These are phyloP conservation scores for Fusarium nematophilum DNA, from an alignment of 2,329 filamentous ascomycete species.

Conservation along the genomic window DNA sequence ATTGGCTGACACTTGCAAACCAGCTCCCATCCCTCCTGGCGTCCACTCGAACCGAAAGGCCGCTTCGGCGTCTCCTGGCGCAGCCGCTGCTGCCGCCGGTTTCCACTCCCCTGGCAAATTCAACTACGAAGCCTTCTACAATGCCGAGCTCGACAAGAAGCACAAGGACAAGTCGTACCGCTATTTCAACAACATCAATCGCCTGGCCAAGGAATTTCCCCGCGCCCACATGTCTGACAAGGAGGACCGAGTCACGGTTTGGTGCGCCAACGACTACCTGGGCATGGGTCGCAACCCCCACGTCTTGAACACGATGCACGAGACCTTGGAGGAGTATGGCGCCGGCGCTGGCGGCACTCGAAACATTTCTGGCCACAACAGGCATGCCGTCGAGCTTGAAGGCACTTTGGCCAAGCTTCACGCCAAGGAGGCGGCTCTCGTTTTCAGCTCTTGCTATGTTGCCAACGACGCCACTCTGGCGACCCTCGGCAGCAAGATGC, in stretches of 20 bases:
- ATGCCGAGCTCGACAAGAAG: conserved; percentile 93
- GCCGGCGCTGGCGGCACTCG: conserved; percentile 94
- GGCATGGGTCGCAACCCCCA: conserved; percentile 94
- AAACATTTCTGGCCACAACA: conserved; percentile 98
- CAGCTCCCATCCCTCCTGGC: conserved; percentile 41
- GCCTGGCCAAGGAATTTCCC: conserved; percentile 94
- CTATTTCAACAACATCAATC: conserved; percentile 99
- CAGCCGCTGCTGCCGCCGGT: conserved; percentile 37
- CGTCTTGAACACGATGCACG: conserved; percentile 91
- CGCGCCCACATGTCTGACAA: conserved; percentile 88
- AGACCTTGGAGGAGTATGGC: conserved; percentile 93
- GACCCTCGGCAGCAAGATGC: conserved; percentile 95
- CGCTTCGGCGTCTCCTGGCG: conserved; percentile 35
- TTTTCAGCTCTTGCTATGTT: conserved; percentile 98
- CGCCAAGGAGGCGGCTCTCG: conserved; percentile 89
- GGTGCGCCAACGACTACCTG: conserved; percentile 99
- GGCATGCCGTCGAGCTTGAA: conserved; percentile 90
- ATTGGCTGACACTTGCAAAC: conserved; percentile 13
- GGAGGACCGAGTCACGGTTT: conserved; percentile 92
- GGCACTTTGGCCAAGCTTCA: conserved; percentile 86
- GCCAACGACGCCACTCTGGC: conserved; percentile 97
- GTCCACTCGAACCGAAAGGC: conserved; percentile 38
- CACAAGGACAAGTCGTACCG: conserved; percentile 99
- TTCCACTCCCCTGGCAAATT: conserved; percentile 69
- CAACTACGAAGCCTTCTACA: conserved; percentile 92